These are phyloP conservation scores for Gossypium australe DNA, from an alignment of 345 rosid species.

Conservation along the genomic window DNA sequence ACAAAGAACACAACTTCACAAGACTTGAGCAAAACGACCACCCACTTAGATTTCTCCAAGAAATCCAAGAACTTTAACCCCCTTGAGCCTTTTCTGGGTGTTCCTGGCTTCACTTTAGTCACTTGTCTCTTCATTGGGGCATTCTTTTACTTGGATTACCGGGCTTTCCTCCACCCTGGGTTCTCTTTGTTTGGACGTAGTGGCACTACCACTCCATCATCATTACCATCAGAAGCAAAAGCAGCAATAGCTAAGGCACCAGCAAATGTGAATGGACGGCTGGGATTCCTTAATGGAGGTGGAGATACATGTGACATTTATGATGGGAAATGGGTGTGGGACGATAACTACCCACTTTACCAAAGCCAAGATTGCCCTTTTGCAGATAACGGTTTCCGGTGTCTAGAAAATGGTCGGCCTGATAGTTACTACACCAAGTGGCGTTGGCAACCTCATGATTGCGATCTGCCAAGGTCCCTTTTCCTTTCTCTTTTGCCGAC, in stretches of 20 bases:
- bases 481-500: not conserved
- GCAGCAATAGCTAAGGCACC: conserved; percentile 1
- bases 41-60: conserved; percentile 31
- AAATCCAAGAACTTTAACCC: conserved; percentile 42
- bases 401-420: conserved; percentile 66
- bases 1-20: not conserved
- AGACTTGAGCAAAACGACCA: conserved; percentile 23
- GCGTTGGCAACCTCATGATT: conserved; percentile 71
- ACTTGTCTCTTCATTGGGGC: conserved; percentile 35
- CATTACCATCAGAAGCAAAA: not conserved
- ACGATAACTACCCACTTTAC: conserved; percentile 53
- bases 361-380: conserved; percentile 50
- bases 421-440: conserved; percentile 66
- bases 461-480: conserved; percentile 62
- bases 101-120: conserved; percentile 42
- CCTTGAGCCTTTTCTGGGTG: conserved; percentile 39
- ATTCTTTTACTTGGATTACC: conserved; percentile 44
- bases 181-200: conserved; percentile 28
- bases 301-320: conserved; percentile 53
- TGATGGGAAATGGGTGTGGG: conserved; percentile 77
- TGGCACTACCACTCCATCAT: not conserved
- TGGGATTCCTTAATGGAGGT: conserved; percentile 45
- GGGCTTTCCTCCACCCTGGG: conserved; percentile 22
- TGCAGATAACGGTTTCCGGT: conserved; percentile 54
- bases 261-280: conserved; percentile 19